These are phyloP conservation scores for Knoxdaviesia capensis DNA, from an alignment of 2,329 filamentous ascomycete genomes.

Conservation along the genomic window DNA sequence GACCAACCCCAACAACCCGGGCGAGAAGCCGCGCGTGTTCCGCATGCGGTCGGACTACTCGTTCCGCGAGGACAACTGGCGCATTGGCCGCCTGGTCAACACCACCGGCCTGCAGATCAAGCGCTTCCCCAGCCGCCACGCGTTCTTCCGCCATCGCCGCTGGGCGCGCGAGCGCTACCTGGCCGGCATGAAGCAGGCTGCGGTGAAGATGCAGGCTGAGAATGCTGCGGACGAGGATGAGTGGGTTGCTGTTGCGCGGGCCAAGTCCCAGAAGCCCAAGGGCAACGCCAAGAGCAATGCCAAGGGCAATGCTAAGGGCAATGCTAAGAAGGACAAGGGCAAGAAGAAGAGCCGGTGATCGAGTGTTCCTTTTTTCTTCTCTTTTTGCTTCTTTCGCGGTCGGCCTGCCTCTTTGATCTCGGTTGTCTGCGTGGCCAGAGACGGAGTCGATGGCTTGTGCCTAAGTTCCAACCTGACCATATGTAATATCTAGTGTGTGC, in stretches of 20 bases:
- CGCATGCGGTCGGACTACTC: constrained; percentile 31
- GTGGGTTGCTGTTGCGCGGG: constrained; percentile 9
- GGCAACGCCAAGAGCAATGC: constrained; percentile 17
- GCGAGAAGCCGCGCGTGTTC: constrained; percentile 23
- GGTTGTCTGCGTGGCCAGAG: too few relatives aligned
- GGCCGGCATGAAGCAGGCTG: constrained; percentile 19
- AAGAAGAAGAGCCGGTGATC: constrained; percentile 11
- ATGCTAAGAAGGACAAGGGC: constrained; percentile 13
- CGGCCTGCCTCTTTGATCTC: too few relatives aligned
- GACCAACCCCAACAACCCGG: constrained; percentile 18
- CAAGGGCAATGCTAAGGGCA: constrained; percentile 13
- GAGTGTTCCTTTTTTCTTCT: too few relatives aligned
- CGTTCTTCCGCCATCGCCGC: constrained; percentile 22
- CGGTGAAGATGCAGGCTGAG: constrained; percentile 12
- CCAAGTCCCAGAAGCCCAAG: constrained; percentile 12
- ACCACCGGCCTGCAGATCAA: constrained; percentile 29
- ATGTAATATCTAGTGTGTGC: too few relatives aligned
- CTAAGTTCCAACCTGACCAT: too few relatives aligned
- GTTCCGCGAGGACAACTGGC: constrained; percentile 40
- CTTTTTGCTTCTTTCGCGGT: too few relatives aligned
- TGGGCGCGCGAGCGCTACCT: constrained; percentile 21
- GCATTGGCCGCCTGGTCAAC: constrained; percentile 31
- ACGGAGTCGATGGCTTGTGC: too few relatives aligned
- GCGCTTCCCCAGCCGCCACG: constrained; percentile 28
- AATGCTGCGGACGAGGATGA: constrained; percentile 8